These are phyloP conservation scores for Lolium perenne DNA, from an alignment of 176 grass and related monocot species.

Conservation along the genomic window DNA sequence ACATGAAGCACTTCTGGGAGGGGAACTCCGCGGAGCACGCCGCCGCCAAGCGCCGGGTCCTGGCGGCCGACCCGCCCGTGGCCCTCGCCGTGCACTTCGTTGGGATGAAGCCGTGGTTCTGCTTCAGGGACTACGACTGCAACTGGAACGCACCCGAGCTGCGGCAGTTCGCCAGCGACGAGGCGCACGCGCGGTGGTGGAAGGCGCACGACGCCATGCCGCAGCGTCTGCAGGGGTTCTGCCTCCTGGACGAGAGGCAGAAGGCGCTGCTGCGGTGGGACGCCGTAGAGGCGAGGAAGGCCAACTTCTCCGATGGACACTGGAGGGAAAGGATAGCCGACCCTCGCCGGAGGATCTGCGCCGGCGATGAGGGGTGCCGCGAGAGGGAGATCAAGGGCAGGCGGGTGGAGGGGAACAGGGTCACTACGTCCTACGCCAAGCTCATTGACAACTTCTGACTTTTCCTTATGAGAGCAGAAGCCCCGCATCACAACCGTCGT, in stretches of 20 bases:
- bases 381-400: conserved; percentile 48
- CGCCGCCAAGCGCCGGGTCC: conserved; percentile 28
- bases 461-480: neutral
- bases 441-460: conserved; percentile 53
- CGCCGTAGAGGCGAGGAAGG: conserved; percentile 29
- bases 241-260: conserved; percentile 56
- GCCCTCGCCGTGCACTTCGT: conserved; percentile 65
- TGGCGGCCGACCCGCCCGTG: conserved; percentile 54
- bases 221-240: conserved; percentile 13
- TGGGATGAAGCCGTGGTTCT: conserved; percentile 66
- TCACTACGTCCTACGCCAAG: conserved; percentile 64
- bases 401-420: conserved; percentile 48
- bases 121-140: conserved; percentile 74
- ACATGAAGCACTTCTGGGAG: conserved; percentile 70
- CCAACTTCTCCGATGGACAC: conserved; percentile 46
- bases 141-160: conserved; percentile 61
- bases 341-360: conserved; percentile 47
- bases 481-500: neutral
- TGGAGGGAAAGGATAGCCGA: conserved; percentile 40
- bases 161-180: conserved; percentile 66
- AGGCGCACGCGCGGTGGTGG: conserved; percentile 67
- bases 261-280: conserved; percentile 63
- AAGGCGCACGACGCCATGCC: conserved; percentile 56
- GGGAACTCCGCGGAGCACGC: conserved; percentile 45
- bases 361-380: conserved; percentile 18